A percentile compares a stretch with the other conserved stretches of the same genome.
These are phyloP conservation scores for Sordariomycetes sp. DNA, from an alignment of 2,329 filamentous ascomycete species.

Conservation along the genomic window DNA sequence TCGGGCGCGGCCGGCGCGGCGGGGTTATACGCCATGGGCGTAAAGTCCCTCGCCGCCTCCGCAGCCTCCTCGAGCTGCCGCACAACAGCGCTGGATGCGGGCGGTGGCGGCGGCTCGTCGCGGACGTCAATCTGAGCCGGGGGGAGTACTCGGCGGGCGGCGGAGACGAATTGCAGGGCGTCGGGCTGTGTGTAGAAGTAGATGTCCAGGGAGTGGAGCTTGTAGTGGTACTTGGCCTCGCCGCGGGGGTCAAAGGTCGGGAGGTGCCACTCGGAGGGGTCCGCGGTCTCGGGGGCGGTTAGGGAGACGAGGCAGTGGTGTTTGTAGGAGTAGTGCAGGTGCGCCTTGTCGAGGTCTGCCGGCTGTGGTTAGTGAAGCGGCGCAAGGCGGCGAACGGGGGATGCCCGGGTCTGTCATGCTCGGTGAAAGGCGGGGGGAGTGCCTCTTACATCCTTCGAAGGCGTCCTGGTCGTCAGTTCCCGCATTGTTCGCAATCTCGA, in stretches of 20 bases:
- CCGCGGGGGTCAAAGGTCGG: conserved; percentile 60
- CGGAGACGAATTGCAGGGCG: conserved; percentile 56
- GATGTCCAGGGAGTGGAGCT: conserved; percentile 60
- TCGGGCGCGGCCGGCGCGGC: conserved; percentile 66
- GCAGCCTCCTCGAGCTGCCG: conserved; percentile 55
- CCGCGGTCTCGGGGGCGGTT: conserved; percentile 39
- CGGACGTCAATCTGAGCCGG: conserved; percentile 45
- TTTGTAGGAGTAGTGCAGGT: conserved; percentile 58
- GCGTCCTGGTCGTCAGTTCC: conserved; percentile 68
- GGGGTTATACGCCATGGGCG: conserved; percentile 64
- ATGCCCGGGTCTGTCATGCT: not conserved
- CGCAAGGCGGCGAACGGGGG: not conserved
- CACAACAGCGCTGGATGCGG: conserved; percentile 53
- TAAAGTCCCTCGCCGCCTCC: conserved; percentile 25
- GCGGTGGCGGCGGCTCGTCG: conserved; percentile 46
- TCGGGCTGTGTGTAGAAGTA: conserved; percentile 72
- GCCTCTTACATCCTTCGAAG: conserved; percentile 56
- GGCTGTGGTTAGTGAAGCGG: not conserved
- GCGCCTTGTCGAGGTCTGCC: conserved; percentile 41
- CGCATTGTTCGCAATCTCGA: conserved; percentile 65
- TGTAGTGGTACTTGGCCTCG: conserved; percentile 68
- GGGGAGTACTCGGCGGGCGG: conserved; percentile 51
- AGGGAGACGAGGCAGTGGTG: conserved; percentile 60
- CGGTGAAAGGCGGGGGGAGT: not conserved
- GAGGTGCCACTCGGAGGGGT: conserved; percentile 58